A percentile compares a stretch with the other conserved stretches of the same genome.
phyloP scores from a whole-genome alignment of 2,329 filamentous ascomycete genomes.

The Fusarium chaquense region DNA sequence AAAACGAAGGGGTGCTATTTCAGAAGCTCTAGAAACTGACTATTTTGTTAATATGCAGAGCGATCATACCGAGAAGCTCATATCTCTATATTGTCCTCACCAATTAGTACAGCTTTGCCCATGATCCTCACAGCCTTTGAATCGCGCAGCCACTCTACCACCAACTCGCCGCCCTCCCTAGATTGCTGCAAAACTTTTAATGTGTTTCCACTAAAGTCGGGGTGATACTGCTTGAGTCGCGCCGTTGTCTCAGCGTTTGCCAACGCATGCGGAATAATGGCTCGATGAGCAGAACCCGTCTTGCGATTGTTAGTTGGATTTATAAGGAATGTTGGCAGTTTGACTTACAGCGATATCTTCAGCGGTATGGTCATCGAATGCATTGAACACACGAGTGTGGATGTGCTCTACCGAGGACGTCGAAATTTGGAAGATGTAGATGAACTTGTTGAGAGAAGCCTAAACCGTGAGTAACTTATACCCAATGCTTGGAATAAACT shows the following conservation, averaged over 20 bases:
- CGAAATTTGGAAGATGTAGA: slow-evolving; percentile 18
- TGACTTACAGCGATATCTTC: slow-evolving; percentile 3
- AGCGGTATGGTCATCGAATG: neutral
- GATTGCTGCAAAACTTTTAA: slow-evolving; percentile 10
- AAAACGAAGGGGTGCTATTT: too few species aligned
- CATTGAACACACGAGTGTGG: slow-evolving; percentile 6
- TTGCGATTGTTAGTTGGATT: neutral
- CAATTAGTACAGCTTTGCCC: neutral
- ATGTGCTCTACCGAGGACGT: neutral
- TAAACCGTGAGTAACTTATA: accelerated
- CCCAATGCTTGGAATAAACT: accelerated
- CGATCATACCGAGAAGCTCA: neutral
- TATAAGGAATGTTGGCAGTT: accelerated
- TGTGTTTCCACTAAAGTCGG: neutral
- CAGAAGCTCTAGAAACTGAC: neutral
- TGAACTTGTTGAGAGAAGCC: neutral
- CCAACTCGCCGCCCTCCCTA: slow-evolving; percentile 11
- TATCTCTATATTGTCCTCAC: neutral
- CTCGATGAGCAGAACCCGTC: slow-evolving; percentile 22
- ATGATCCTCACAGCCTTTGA: slow-evolving; percentile 8
- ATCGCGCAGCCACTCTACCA: slow-evolving; percentile 4
- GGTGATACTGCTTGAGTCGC: neutral
- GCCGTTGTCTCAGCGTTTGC: neutral
- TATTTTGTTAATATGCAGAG: neutral
- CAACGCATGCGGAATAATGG: slow-evolving; percentile 4